Base-by-base conservation (phyloP, 257 asterid species). In the Oldenlandia corymbosa region DNA sequence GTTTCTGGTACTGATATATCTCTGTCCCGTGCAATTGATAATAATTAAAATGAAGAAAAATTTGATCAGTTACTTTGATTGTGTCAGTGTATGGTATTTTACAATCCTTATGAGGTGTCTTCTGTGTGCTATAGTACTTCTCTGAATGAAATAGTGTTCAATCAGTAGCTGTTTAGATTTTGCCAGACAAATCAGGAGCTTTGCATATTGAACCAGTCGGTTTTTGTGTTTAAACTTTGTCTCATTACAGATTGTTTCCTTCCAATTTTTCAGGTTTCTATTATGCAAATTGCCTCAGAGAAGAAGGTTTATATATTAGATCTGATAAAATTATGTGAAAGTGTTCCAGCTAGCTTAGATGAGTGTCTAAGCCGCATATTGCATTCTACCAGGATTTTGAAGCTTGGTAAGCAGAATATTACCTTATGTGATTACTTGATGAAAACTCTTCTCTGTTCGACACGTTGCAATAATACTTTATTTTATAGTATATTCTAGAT, bases 201-300 rank as follows among this genome's bases (percentile, higher is more conserved):
- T 32, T 27, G 27, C 5, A n/a, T 62, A n/a, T n/a, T n/a, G 30
- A 32, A 62, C n/a, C n/a, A 46, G 16, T 17, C 10, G 17, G 43
- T 26, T 32, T 1, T 54, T 13, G 11, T 13, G 11, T 13, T 27
- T 14, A 7, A 5, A 5, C 34, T 61, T 62, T 34, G 17, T 30
- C 8, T 5, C 1, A 28, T 27, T 48, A 42, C 53, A 30, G 60
- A 4, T 0, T 17, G 3, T 41, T 43, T 26, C 42, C 49, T 55
- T 13, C 47, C 71, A 47, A 60, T 50, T 70, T 72, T 34, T 73
- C 86, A 93, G 99, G 99, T 93, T 49, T 93, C 97, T 48, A 93
- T 93, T 73, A 84, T 93, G 87, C 99, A 93, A 86, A 87, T 93
- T 72, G 95, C 99, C 55, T 81, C 96, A 27, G 92, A 83, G 68